Conservation (phyloP, 2,329 filamentous ascomycete genomes). For the Phialophora tarda region DNA sequence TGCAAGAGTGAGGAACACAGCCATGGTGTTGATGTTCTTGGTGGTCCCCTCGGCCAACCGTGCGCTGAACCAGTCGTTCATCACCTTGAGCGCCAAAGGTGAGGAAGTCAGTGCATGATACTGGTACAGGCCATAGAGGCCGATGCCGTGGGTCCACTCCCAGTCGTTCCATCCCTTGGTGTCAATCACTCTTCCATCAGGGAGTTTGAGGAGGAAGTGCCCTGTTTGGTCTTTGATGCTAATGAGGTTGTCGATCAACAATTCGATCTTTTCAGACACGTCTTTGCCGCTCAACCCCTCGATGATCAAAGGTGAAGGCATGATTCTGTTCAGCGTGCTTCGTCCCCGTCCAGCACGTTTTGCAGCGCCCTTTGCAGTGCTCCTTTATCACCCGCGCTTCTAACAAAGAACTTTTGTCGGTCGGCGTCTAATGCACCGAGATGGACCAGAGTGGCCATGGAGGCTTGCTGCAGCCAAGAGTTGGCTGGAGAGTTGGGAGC, state of each 20-base stretch:
- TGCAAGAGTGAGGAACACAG: conserved; percentile 75
- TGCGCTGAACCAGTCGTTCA: conserved; percentile 73
- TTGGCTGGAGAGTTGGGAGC: not conserved
- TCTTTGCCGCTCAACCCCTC: conserved; percentile 38
- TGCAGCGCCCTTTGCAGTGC: not conserved
- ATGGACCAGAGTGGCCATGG: not conserved
- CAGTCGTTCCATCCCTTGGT: conserved; percentile 79
- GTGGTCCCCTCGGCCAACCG: conserved; percentile 74
- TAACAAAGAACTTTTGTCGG: not conserved
- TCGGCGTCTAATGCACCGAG: not conserved
- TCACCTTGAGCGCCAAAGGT: conserved; percentile 64
- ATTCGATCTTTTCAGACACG: conserved; percentile 63
- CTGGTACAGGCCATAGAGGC: conserved; percentile 80
- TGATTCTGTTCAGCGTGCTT: conserved; percentile 4
- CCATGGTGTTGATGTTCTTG: conserved; percentile 88
- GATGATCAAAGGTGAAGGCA: conserved; percentile 33
- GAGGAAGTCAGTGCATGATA: conserved; percentile 76
- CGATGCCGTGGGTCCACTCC: conserved; percentile 77
- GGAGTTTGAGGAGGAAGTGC: conserved; percentile 72
- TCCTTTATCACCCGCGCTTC: not conserved
- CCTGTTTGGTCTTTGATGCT: conserved; percentile 78
- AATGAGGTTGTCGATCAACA: conserved; percentile 74
- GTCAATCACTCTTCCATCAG: conserved; percentile 77
- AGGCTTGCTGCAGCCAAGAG: not conserved
- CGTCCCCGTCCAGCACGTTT: not conserved